Conservation (phyloP, 83 land plant genomes). For the Isoetes engelmannii region DNA sequence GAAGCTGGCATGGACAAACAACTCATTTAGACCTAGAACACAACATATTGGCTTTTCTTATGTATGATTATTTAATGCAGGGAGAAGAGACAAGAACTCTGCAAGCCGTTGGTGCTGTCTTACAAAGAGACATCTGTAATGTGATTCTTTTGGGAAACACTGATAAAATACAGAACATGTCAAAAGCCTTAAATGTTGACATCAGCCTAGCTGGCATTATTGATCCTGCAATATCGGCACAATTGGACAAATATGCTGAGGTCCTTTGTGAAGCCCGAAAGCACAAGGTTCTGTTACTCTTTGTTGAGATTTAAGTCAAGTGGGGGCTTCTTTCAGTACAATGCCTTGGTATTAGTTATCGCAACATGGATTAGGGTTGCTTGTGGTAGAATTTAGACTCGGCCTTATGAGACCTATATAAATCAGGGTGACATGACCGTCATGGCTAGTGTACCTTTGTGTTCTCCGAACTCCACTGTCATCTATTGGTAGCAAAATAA, state of each 20-base stretch:
- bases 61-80: constrained; percentile 16
- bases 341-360: not conserved
- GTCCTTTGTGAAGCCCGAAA: constrained; percentile 34
- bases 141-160: constrained; percentile 34
- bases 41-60: not conserved
- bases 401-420: not conserved
- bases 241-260: constrained; percentile 26
- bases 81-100: constrained; percentile 45
- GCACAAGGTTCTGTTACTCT: constrained; percentile 27
- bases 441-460: not conserved
- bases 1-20: not conserved
- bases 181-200: constrained; percentile 36
- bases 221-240: constrained; percentile 20
- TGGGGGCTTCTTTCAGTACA: not conserved
- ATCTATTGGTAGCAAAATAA: too few species aligned
- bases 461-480: not conserved
- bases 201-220: constrained; percentile 30
- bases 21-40: not conserved
- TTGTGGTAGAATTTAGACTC: not conserved
- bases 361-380: not conserved
- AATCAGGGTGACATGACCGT: not conserved
- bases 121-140: constrained; percentile 35
- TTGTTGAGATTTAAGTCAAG: too few species aligned
- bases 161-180: constrained; percentile 29
- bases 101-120: constrained; percentile 33